Evolutionary conservation across 2,329 filamentous ascomycete genomes (phyloP).

Genomic region (Tolypocladium album): DNA sequence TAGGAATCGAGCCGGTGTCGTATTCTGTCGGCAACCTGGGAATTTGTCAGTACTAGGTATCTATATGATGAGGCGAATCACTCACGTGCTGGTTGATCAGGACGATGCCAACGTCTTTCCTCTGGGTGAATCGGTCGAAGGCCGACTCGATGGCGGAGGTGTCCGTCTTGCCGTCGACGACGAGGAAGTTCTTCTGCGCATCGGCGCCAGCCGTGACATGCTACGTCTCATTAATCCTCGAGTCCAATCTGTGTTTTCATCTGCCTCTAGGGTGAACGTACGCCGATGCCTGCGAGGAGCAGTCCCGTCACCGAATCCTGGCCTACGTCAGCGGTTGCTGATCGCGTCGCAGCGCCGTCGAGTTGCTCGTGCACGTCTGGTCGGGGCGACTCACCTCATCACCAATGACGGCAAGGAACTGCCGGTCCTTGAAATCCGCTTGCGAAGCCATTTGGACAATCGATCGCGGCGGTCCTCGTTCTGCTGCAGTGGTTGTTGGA

Average conservation of each 20-base stretch:
- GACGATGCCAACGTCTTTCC: slow-evolving; percentile 94
- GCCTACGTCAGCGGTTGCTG: slow-evolving; percentile 13
- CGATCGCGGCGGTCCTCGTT: not conserved
- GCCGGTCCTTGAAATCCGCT: slow-evolving; percentile 66
- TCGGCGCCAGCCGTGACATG: slow-evolving; percentile 86
- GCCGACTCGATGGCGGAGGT: slow-evolving; percentile 77
- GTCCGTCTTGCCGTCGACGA: slow-evolving; percentile 91
- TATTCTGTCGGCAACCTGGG: slow-evolving; percentile 85
- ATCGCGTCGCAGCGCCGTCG: not conserved
- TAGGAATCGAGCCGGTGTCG: slow-evolving; percentile 83
- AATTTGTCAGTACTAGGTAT: slow-evolving; percentile 8
- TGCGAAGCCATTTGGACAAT: slow-evolving; percentile 34
- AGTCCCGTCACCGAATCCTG: slow-evolving; percentile 95
- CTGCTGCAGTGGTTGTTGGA: not conserved
- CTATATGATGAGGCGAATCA: slow-evolving; percentile 5
- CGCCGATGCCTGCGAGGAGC: slow-evolving; percentile 88
- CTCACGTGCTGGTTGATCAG: slow-evolving; percentile 95
- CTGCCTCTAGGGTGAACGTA: slow-evolving; percentile 28
- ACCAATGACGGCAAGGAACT: slow-evolving; percentile 95
- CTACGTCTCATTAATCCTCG: slow-evolving; percentile 31
- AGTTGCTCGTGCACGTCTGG: not conserved
- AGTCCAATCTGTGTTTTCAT: not conserved
- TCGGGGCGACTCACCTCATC: slow-evolving; percentile 59
- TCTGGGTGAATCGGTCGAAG: slow-evolving; percentile 79
- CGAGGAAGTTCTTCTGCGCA: slow-evolving; percentile 93